Conservation (phyloP, 495 filamentous ascomycete species). For the Podospora pseudopauciseta region DNA sequence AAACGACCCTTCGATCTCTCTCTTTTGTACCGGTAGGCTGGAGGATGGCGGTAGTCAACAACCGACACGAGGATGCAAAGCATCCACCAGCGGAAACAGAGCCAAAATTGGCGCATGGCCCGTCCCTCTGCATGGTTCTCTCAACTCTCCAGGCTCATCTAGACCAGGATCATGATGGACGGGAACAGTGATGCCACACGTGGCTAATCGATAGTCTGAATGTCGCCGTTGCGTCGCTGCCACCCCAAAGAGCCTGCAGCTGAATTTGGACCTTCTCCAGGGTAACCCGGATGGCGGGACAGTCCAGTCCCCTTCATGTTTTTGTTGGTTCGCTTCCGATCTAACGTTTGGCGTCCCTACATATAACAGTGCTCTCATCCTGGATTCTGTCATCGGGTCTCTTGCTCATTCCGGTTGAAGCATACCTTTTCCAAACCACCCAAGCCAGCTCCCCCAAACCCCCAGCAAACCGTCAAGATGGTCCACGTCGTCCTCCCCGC, state of each 20-base stretch:
- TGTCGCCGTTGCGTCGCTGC: background rate
- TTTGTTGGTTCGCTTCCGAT: background rate
- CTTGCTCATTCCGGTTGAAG: background rate
- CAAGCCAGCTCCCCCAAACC: background rate
- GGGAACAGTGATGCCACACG: background rate
- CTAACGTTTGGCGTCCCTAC: background rate
- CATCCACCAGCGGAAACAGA: background rate
- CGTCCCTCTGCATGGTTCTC: background rate
- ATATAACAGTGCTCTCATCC: background rate
- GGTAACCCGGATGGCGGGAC: background rate
- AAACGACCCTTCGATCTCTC: too few species aligned
- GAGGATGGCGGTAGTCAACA: background rate
- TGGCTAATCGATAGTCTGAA: slow-evolving; percentile 1
- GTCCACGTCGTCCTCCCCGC: slow-evolving; percentile 33
- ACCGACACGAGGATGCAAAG: background rate
- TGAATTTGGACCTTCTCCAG: background rate
- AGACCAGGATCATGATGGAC: slow-evolving; percentile 3
- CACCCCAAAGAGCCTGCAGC: background rate
- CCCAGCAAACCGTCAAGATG: slow-evolving; percentile 23
- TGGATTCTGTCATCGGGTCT: background rate
- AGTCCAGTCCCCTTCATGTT: background rate
- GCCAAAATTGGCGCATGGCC: slow-evolving; percentile 2
- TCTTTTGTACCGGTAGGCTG: too few species aligned
- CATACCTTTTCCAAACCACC: background rate
- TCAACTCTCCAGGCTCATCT: background rate